Conservation (phyloP, 2,329 filamentous ascomycete genomes). For the Aspergillus ochraceus region DNA sequence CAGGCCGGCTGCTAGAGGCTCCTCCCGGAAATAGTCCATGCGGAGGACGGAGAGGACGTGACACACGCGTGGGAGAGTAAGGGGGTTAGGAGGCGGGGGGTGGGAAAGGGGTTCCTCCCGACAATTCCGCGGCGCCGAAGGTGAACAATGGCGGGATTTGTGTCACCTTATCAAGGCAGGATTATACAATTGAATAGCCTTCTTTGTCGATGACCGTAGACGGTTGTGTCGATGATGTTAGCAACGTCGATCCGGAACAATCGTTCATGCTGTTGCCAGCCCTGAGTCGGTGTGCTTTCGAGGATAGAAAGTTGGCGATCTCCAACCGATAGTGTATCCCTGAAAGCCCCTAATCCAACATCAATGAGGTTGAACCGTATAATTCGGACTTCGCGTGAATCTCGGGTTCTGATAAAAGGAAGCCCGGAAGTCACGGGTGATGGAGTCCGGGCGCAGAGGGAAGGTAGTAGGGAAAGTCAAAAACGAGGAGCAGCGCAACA, state of each 20-base stretch:
- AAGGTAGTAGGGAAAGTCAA: not conserved
- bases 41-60: not conserved
- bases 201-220: not conserved
- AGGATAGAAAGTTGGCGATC: not conserved
- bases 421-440: not conserved
- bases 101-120: not conserved
- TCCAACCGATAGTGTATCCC: not conserved
- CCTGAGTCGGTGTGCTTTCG: not conserved
- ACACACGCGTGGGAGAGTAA: not conserved
- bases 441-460: not conserved
- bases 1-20: constrained; percentile 28
- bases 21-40: constrained; percentile 30
- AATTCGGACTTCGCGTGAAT: not conserved
- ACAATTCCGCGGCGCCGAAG: not conserved
- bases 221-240: not conserved
- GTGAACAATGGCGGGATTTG: not conserved
- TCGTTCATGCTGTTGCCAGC: constrained; percentile 20
- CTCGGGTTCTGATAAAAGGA: not conserved
- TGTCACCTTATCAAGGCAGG: not conserved
- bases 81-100: not conserved
- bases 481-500: not conserved
- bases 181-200: not conserved
- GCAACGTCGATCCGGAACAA: constrained; percentile 2
- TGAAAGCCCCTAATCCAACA: not conserved
- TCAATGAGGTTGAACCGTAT: not conserved